Evolutionary conservation across 805 yeast species (phyloP), one percentile per base, ranked within the genome.

Genomic region (Ascoidea asiatica): DNA sequence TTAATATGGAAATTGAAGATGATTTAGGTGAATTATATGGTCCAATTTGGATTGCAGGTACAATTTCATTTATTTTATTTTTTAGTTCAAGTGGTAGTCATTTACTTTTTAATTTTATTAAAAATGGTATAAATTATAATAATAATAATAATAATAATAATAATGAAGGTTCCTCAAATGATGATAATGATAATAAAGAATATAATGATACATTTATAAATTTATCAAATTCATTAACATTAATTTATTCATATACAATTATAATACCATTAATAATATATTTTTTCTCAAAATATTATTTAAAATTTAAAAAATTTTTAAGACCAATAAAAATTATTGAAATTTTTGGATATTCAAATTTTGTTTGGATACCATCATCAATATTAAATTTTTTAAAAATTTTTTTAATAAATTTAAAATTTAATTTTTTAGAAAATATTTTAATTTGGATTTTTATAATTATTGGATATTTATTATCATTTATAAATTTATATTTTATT

Each of bases 41-140:
- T 0, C 82, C 94, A 5, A 66, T 87, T 18, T 89, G 97, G 97
- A 78, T 89, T 39, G 83, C 90, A 11, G 87, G 88, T 0, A 81
- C 95, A 0, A 74, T 86, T 42, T 76, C 85, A 1, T 75, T 84
- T 50, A 65, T 80, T 29, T 67, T 85, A 58, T 88, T 88, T 62
- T 78, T 87, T 46, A 72, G 88, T 40, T 74, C 82, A 35, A 81
- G 95, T 0, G 71, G 84, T 19, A 73, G 84, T 2, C 77, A 79
- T 41, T 56, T 82, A 19, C 53, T 87, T n/a, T 65, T 77, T n/a
- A 69, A 74, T 21, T 69, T 74, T 65, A 52, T 73, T 21, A 70
- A 75, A 55, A 53, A 65, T 13, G 62, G 61, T 21, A 39, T 33
- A 4, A 50, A 46, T 15, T 55, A 59, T 41, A 8, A 3, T 8